These are phyloP conservation scores for Dendrocalamus sinicus DNA, from an alignment of 176 grass and related monocot genomes.

Conservation along the genomic window DNA sequence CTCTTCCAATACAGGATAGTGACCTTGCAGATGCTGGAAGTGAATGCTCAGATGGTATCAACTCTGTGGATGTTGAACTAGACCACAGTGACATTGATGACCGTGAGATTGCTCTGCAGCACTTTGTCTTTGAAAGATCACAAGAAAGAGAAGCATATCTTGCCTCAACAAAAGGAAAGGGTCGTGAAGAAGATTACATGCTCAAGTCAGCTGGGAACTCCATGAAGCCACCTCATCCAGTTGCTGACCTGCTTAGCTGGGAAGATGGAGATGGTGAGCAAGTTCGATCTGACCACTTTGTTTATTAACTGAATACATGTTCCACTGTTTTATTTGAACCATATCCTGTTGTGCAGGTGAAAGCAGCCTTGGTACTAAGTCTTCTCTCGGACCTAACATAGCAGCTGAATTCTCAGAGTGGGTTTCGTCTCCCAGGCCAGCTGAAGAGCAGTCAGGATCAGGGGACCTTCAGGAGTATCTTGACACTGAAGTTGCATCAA, in stretches of 20 bases:
- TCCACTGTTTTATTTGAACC: conserved; percentile 18
- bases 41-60: conserved; percentile 74
- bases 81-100: conserved; percentile 79
- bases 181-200: conserved; percentile 40
- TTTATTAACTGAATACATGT: conserved; percentile 34
- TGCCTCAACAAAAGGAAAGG: conserved; percentile 55
- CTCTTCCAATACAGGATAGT: conserved; percentile 50
- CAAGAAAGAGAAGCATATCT: conserved; percentile 57
- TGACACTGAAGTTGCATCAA: conserved; percentile 45
- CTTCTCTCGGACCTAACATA: conserved; percentile 40
- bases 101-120: conserved; percentile 59
- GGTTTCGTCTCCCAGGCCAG: conserved; percentile 51
- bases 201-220: conserved; percentile 34
- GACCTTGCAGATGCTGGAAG: conserved; percentile 65
- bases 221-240: conserved; percentile 41
- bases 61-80: conserved; percentile 76
- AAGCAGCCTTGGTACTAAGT: conserved; percentile 45
- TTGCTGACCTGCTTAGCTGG: conserved; percentile 68
- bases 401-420: conserved; percentile 45
- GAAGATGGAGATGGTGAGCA: conserved; percentile 66
- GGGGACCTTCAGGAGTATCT: conserved; percentile 40
- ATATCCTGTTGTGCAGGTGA: conserved; percentile 53
- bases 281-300: conserved; percentile 33
- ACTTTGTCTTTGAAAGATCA: conserved; percentile 60
- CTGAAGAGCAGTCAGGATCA: conserved; percentile 43